Evolutionary conservation across 2,329 filamentous ascomycete species (phyloP).

Genomic region (Akanthomyces uredinophilus): DNA sequence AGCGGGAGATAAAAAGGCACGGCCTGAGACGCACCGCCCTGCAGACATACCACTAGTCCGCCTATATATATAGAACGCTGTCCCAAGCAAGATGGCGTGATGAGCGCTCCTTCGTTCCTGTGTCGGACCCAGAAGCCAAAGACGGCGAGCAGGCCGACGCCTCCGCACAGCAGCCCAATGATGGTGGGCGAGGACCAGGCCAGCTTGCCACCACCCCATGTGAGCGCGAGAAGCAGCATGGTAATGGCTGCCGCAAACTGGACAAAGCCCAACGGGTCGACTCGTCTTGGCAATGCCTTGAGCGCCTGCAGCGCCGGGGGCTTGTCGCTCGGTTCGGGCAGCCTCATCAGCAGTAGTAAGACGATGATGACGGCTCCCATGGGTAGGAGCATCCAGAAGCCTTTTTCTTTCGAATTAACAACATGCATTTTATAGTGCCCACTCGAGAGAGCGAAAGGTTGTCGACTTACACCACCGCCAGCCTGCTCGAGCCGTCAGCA

Average conservation of each 20-base stretch:
- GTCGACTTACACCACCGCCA: conserved; percentile 15
- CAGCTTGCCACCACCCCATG: conserved; percentile 29
- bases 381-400: conserved; percentile 13
- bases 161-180: conserved; percentile 32
- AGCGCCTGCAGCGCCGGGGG: not conserved
- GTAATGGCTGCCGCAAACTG: conserved; percentile 40
- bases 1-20: conserved; percentile 10
- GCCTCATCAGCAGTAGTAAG: not conserved
- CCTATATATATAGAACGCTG: conserved; percentile 6
- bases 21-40: conserved; percentile 12
- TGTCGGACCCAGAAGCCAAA: not conserved
- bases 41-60: not conserved
- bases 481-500: conserved; percentile 6
- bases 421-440: not conserved
- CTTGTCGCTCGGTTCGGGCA: conserved; percentile 6
- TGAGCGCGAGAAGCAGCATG: conserved; percentile 42
- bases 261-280: conserved; percentile 36
- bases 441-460: not conserved
- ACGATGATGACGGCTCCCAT: not conserved
- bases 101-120: not conserved
- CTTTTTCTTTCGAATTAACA: not conserved
- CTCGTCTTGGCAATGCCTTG: not conserved
- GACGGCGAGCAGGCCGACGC: not conserved
- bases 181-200: conserved; percentile 39
- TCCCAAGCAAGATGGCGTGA: not conserved